A percentile compares a stretch with the other conserved stretches of the same genome.
phyloP scores from a whole-genome alignment of 345 rosid genomes.

The Zanthoxylum bungeanum region DNA sequence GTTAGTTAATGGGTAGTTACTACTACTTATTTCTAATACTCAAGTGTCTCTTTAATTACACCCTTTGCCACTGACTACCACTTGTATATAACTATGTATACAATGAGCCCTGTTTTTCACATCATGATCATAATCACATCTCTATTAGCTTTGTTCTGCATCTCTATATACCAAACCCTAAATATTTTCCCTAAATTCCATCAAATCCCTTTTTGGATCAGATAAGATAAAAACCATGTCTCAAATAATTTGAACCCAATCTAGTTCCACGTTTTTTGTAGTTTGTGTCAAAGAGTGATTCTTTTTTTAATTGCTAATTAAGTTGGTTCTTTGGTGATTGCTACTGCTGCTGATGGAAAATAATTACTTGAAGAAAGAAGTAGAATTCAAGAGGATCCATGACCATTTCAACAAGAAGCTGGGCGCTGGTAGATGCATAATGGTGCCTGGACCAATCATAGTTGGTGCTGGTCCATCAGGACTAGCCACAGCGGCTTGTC shows the following conservation, averaged over 20 bases:
- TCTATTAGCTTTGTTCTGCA: background rate
- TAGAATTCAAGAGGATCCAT: constrained; percentile 49
- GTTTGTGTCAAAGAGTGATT: too few relatives aligned
- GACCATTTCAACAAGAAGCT: constrained; percentile 32
- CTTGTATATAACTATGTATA: background rate
- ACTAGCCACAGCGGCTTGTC: constrained; percentile 69
- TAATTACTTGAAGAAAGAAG: constrained; percentile 44
- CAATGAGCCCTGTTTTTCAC: background rate
- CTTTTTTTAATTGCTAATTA: too few relatives aligned
- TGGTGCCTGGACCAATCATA: constrained; percentile 56
- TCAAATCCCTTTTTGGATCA: constrained; percentile 4
- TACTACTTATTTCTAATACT: too few relatives aligned
- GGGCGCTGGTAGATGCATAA: constrained; percentile 23
- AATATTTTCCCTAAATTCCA: constrained; percentile 10
- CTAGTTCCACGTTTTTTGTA: too few relatives aligned
- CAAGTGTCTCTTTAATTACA: too few relatives aligned
- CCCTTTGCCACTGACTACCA: background rate
- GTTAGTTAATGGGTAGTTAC: too few relatives aligned
- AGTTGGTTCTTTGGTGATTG: background rate
- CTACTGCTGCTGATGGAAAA: background rate
- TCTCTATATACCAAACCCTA: background rate
- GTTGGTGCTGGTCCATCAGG: constrained; percentile 93
- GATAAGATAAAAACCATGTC: constrained; percentile 30
- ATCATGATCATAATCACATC: too few relatives aligned
- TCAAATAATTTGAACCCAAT: constrained; percentile 14